These are phyloP conservation scores for Uromyces viciae-fabae DNA, from an alignment of 1,284 basidiomycete species.

Conservation along the genomic window DNA sequence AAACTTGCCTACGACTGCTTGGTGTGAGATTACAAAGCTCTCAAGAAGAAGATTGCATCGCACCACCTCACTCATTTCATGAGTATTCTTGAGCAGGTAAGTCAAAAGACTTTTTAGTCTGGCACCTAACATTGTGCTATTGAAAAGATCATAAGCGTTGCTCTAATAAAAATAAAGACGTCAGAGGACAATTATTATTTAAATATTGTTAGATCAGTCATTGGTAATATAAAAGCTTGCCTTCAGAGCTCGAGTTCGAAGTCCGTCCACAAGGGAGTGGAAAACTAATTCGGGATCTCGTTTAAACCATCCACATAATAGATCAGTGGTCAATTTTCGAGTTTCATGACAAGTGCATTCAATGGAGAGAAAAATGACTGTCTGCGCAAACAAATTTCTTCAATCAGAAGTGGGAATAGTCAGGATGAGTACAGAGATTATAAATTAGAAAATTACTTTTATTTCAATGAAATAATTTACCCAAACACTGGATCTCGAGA, in stretches of 20 bases:
- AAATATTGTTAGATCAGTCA: neutral
- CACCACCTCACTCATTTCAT: constrained; percentile 16
- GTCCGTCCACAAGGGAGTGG: constrained; percentile 13
- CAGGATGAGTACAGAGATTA: neutral
- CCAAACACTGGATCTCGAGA: constrained; percentile 62
- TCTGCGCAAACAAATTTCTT: constrained; percentile 59
- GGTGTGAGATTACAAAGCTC: constrained; percentile 34
- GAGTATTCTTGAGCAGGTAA: constrained; percentile 67
- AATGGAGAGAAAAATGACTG: constrained; percentile 63
- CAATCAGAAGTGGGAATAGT: neutral
- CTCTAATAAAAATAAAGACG: neutral
- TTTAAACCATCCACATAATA: constrained; percentile 64
- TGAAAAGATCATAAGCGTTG: constrained; percentile 12
- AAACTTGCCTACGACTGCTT: constrained; percentile 30
- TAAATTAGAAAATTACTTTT: neutral
- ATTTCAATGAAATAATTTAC: constrained; percentile 62
- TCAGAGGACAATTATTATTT: neutral
- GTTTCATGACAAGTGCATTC: constrained; percentile 73
- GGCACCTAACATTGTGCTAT: constrained; percentile 6
- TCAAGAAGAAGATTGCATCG: constrained; percentile 28
- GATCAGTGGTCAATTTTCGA: constrained; percentile 61
- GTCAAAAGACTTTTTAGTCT: constrained; percentile 61
- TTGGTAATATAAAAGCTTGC: constrained; percentile 1
- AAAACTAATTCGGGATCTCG: constrained; percentile 58
- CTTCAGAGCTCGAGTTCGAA: constrained; percentile 16